Evolutionary conservation across 2,329 filamentous ascomycete genomes (phyloP), one percentile per base, ranked within the genome.

Genomic region (Calonectria hongkongensis): DNA sequence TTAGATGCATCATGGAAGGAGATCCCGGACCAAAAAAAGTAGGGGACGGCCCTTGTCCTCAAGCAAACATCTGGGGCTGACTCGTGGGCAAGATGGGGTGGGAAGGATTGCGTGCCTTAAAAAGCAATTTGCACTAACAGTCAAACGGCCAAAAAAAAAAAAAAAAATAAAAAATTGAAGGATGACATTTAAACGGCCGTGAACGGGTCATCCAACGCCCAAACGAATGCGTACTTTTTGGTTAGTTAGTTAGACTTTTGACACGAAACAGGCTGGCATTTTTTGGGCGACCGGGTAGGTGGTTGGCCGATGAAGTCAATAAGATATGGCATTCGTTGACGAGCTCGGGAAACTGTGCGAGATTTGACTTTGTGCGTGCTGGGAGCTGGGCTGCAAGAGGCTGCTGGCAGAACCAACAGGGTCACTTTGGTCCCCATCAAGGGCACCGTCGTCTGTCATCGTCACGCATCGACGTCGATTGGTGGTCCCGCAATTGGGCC

Each of bases 211-310:
- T 58, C 30, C 16, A n/a, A n/a, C 43, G 43, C n/a, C 25, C 54
- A 33, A 39, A 21, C n/a, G 54, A 39, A n/a, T n/a, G 66, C 36
- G 65, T 63, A 69, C 51, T 68, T 78, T 73, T 73, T 79, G 18
- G 50, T 16, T 21, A 39, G 54, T 58, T 79, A 79, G 54, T 58
- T 79, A 79, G 68, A 78, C 75, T 79, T 79, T 79, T 25, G 73
- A 72, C 71, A 73, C 77, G 75, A 78, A 77, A 70, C 71, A 68
- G 50, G 48, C 64, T 68, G 66, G 68, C 33, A 58, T 21, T 39
- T n/a, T 36, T 30, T 36, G 16, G 33, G 30, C n/a, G 51, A 25
- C 30, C 25, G 25, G 41, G 33, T 70, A 18, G 45, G 27, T 71
- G 51, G 50, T 72, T 66, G 51, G 62, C 47, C 60, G 30, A 66